Evolutionary conservation across 2,329 filamentous ascomycete genomes (phyloP).

Genomic region (Colletotrichum incanum): DNA sequence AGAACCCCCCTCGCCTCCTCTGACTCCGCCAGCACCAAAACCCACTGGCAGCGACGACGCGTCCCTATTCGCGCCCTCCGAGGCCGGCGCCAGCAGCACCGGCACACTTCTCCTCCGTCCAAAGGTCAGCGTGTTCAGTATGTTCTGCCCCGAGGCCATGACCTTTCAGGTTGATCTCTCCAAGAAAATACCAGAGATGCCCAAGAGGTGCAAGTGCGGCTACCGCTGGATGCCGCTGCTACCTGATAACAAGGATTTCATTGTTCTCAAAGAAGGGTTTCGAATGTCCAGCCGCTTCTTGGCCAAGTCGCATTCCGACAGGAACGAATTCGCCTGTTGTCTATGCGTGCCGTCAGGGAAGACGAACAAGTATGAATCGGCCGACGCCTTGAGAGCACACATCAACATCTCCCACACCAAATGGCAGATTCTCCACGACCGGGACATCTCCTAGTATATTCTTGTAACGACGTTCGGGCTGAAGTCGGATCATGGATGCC

Average conservation of each 20-base stretch:
- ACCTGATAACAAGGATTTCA: constrained; percentile 40
- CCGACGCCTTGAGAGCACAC: constrained; percentile 52
- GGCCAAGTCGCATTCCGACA: constrained; percentile 58
- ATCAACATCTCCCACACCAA: constrained; percentile 57
- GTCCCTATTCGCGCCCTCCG: constrained; percentile 43
- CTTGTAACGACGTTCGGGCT: background rate
- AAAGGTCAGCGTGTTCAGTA: constrained; percentile 57
- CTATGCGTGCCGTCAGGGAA: constrained; percentile 57
- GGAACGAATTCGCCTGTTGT: constrained; percentile 55
- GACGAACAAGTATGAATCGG: constrained; percentile 52
- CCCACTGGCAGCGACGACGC: constrained; percentile 45
- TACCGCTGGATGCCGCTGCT: constrained; percentile 51
- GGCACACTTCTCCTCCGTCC: constrained; percentile 45
- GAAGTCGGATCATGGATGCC: background rate
- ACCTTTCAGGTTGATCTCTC: constrained; percentile 56
- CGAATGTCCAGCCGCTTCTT: constrained; percentile 56
- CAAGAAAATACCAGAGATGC: constrained; percentile 48
- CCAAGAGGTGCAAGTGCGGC: constrained; percentile 53
- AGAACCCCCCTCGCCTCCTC: constrained; percentile 53
- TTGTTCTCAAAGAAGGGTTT: constrained; percentile 57
- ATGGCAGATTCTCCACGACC: constrained; percentile 61
- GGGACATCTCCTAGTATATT: constrained; percentile 28
- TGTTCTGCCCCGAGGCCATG: constrained; percentile 59
- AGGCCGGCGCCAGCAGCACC: constrained; percentile 23
- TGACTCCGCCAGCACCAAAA: constrained; percentile 45